Percentiles rank a stretch among this genome's conserved stretches.
phyloP scores from a whole-genome alignment of 164 flowering plant species.

The Annona squamosa region DNA sequence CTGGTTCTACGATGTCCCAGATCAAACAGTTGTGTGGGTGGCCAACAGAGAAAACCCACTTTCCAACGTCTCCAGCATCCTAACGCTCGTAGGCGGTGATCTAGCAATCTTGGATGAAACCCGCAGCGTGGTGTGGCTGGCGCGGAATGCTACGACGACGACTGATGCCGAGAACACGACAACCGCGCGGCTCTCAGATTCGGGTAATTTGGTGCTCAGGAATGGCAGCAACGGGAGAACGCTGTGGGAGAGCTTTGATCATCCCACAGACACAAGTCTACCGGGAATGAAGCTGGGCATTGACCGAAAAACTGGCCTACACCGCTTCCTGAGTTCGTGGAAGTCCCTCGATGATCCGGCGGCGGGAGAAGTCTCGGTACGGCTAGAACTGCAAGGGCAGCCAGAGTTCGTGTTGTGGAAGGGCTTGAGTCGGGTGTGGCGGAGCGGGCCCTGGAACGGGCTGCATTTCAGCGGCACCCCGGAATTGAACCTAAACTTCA shows the following conservation, averaged over 20 bases:
- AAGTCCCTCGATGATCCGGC: constrained; percentile 9
- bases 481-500: constrained; percentile 3
- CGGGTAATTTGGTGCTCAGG: constrained; percentile 23
- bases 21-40: constrained; percentile 37
- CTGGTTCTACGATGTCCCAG: constrained; percentile 16
- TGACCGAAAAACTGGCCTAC: background rate
- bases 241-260: constrained; percentile 1
- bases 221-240: background rate
- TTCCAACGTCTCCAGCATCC: constrained; percentile 20
- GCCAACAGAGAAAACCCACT: constrained; percentile 52
- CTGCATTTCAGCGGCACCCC: constrained; percentile 2
- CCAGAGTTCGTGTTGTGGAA: constrained; percentile 3
- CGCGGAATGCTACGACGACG: no score
- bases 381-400: background rate
- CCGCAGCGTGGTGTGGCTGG: no score
- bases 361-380: constrained; percentile 5
- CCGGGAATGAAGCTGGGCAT: background rate
- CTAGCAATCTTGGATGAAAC: constrained; percentile 8
- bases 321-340: constrained; percentile 9
- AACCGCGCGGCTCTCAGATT: constrained; percentile 10
- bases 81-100: constrained; percentile 20
- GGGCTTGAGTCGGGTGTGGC: background rate
- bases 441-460: constrained; percentile 14
- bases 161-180: background rate
- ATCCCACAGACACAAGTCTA: background rate